phyloP scores from a whole-genome alignment of 1,284 basidiomycete genomes.

The Meripilus lineatus region DNA sequence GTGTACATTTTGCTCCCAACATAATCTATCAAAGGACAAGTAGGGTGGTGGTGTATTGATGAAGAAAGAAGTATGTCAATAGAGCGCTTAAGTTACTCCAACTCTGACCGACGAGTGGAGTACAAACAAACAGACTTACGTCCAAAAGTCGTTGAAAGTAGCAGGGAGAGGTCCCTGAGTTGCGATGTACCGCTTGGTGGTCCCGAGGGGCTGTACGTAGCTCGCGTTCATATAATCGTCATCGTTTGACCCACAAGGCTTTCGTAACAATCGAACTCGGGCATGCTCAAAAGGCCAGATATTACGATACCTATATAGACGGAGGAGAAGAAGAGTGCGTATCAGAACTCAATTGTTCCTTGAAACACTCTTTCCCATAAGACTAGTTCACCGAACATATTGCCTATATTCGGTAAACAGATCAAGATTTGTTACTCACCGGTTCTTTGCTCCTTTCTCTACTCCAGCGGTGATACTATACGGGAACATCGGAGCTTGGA shows the following conservation, averaged over 20 bases:
- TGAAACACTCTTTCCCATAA: too few species aligned
- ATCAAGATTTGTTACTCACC: slow-evolving; percentile 42
- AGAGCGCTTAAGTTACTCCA: background rate
- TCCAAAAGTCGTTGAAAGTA: slow-evolving; percentile 95
- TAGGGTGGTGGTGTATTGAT: background rate
- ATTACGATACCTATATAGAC: slow-evolving; percentile 69
- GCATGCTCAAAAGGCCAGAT: slow-evolving; percentile 97
- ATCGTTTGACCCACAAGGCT: slow-evolving; percentile 45
- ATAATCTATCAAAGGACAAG: slow-evolving; percentile 40
- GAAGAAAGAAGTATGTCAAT: background rate
- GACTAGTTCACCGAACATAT: background rate
- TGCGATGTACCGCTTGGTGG: slow-evolving; percentile 83
- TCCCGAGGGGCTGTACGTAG: slow-evolving; percentile 82
- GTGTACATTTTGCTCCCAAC: slow-evolving; percentile 78
- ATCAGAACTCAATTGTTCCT: background rate
- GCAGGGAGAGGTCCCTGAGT: slow-evolving; percentile 93
- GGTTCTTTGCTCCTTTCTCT: slow-evolving; percentile 92
- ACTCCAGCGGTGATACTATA: slow-evolving; percentile 95
- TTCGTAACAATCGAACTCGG: slow-evolving; percentile 72
- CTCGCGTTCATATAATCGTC: slow-evolving; percentile 94
- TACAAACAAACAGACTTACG: slow-evolving; percentile 49
- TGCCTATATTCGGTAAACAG: background rate
- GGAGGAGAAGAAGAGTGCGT: slow-evolving; percentile 1
- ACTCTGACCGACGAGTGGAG: background rate
- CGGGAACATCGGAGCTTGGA: slow-evolving; percentile 47